phyloP scores from a whole-genome alignment of 345 rosid species.

The Diplotaxis tenuifolia region DNA sequence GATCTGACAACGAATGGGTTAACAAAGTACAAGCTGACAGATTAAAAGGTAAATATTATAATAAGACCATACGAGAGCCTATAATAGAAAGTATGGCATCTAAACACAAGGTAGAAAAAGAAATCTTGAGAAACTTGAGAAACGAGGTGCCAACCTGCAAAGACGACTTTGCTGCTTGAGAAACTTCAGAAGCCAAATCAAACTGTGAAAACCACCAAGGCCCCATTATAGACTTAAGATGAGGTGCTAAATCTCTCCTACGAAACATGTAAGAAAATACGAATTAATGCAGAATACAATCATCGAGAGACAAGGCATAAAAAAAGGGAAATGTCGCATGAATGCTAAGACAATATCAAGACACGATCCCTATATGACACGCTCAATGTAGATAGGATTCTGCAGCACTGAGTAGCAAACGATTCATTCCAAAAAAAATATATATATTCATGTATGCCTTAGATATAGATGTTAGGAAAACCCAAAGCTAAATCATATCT shows the following conservation, averaged over 20 bases:
- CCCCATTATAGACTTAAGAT: constrained; percentile 86
- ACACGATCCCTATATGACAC: constrained; percentile 1
- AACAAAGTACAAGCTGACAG: constrained; percentile 10
- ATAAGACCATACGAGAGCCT: constrained; percentile 6
- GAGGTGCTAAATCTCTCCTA: constrained; percentile 92
- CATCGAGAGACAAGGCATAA: neutral
- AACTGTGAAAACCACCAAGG: constrained; percentile 99
- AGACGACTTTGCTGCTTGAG: constrained; percentile 82
- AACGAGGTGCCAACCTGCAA: constrained; percentile 59
- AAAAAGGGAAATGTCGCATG: neutral
- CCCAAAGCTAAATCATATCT: constrained; percentile 13
- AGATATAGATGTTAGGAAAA: neutral
- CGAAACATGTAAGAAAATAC: constrained; percentile 30
- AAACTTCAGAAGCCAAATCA: constrained; percentile 81
- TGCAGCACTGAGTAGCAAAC: constrained; percentile 18
- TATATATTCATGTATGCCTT: neutral
- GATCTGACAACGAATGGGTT: constrained; percentile 18
- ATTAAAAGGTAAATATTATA: constrained; percentile 10
- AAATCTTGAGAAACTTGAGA: neutral
- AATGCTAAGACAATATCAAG: constrained; percentile 23
- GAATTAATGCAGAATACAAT: constrained; percentile 15
- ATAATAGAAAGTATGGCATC: constrained; percentile 14
- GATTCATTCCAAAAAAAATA: constrained; percentile 14
- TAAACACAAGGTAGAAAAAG: neutral
- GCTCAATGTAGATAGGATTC: constrained; percentile 11